phyloP scores from a whole-genome alignment of 495 filamentous ascomycete genomes.

The Emericellopsis terricola region DNA sequence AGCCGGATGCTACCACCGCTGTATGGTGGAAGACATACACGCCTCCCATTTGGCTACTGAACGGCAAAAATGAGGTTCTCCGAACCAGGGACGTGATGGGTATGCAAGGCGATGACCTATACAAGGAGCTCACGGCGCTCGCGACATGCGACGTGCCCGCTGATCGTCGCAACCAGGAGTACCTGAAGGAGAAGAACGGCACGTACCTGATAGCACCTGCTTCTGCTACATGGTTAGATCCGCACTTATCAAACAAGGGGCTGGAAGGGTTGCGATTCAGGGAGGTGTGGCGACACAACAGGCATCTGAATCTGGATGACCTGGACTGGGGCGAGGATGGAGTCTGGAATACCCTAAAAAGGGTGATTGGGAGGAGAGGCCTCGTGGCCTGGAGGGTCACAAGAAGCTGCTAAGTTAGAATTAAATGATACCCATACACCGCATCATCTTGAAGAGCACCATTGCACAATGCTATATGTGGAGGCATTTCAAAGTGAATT shows the following conservation, averaged over 20 bases:
- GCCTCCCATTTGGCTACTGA: slow-evolving; percentile 81
- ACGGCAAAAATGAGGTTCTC: slow-evolving; percentile 48
- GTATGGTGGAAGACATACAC: slow-evolving; percentile 98
- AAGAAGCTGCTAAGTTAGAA: slow-evolving; percentile 32
- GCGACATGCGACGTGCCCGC: slow-evolving; percentile 39
- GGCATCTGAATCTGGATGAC: slow-evolving; percentile 84
- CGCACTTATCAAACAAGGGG: slow-evolving; percentile 30
- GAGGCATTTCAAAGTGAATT: no score
- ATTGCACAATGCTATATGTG: no score
- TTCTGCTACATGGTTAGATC: slow-evolving; percentile 58
- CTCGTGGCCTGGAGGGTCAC: slow-evolving; percentile 64
- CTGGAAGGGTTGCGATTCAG: slow-evolving; percentile 33
- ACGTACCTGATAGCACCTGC: slow-evolving; percentile 51
- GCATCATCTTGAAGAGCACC: no score
- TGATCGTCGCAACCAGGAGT: slow-evolving; percentile 27
- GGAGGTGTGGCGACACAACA: slow-evolving; percentile 51
- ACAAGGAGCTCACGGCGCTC: slow-evolving; percentile 36
- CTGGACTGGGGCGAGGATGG: slow-evolving; percentile 80
- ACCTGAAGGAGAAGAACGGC: slow-evolving; percentile 30
- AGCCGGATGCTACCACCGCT: slow-evolving; percentile 44
- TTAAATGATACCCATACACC: background rate
- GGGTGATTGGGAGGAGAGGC: slow-evolving; percentile 68
- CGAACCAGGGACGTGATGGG: slow-evolving; percentile 75
- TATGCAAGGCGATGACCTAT: slow-evolving; percentile 39
- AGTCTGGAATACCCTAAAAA: slow-evolving; percentile 47